These are phyloP conservation scores for Tothia fuscella DNA, from an alignment of 2,329 filamentous ascomycete genomes.

Conservation along the genomic window DNA sequence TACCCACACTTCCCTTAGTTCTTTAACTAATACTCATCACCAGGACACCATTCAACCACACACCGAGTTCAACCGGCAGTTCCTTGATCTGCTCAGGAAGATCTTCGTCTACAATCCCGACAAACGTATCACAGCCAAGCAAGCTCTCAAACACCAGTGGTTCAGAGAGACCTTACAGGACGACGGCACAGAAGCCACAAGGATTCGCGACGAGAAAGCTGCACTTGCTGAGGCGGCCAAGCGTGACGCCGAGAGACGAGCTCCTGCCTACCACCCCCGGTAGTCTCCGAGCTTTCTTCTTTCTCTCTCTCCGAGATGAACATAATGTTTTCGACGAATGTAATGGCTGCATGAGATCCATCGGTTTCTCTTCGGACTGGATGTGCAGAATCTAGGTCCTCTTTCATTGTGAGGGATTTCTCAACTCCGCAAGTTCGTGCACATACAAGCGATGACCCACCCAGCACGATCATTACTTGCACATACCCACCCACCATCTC, in stretches of 20 bases:
- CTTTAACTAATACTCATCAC: slow-evolving; percentile 1
- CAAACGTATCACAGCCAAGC: slow-evolving; percentile 50
- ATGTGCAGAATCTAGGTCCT: no score
- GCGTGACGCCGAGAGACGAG: no score
- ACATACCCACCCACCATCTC: no score
- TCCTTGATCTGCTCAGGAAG: slow-evolving; percentile 48
- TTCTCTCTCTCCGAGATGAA: no score
- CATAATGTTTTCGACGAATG: no score
- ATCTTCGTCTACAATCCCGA: slow-evolving; percentile 59
- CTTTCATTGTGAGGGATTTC: no score
- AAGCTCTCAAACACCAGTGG: slow-evolving; percentile 55
- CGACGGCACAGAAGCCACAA: slow-evolving; percentile 52
- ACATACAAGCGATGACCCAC: no score
- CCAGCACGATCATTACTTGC: no score
- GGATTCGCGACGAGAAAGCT: slow-evolving; percentile 32
- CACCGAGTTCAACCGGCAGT: slow-evolving; percentile 48
- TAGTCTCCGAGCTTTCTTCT: neutral
- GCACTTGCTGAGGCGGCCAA: no score
- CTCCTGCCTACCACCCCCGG: neutral
- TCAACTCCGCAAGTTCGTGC: no score
- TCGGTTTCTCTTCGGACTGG: no score
- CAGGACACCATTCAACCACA: slow-evolving; percentile 52
- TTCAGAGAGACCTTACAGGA: slow-evolving; percentile 53
- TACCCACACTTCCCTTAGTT: neutral
- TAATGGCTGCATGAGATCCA: no score